Conservation (phyloP, 805 yeast species). For the Kodamaea lidongshanica region DNA sequence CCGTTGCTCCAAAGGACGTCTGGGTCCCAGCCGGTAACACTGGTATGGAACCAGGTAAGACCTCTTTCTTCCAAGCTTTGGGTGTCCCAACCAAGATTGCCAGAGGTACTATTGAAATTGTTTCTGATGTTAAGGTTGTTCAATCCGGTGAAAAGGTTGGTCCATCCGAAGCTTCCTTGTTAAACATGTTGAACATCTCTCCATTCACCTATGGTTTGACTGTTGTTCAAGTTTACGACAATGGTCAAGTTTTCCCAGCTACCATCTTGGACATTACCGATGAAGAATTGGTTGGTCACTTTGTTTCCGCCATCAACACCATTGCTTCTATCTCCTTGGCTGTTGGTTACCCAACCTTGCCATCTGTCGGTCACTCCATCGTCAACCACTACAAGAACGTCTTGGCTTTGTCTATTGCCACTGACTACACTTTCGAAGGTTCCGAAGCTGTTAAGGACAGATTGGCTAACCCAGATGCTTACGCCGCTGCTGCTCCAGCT, state of each 20-base stretch:
- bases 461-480: constrained; percentile 99
- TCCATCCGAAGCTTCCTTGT: constrained; percentile 97
- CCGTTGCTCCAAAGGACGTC: constrained; percentile 96
- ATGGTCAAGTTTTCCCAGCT: constrained; percentile 97
- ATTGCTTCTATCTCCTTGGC: constrained; percentile 97
- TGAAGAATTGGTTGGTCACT: constrained; percentile 90
- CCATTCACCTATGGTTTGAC: constrained; percentile 99
- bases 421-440: constrained; percentile 99
- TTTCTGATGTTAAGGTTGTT: constrained; percentile 93
- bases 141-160: constrained; percentile 85
- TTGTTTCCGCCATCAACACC: constrained; percentile 85
- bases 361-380: constrained; percentile 98
- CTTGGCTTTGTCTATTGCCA: constrained; percentile 94
- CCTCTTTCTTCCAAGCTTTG: constrained; percentile 99
- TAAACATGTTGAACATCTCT: constrained; percentile 99
- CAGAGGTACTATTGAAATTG: constrained; percentile 99
- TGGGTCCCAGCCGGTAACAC: constrained; percentile 99
- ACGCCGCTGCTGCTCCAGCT: constrained; percentile 98
- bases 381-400: constrained; percentile 99
- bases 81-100: constrained; percentile 99
- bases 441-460: constrained; percentile 99
- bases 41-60: constrained; percentile 99
- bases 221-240: constrained; percentile 95
- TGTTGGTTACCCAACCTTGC: constrained; percentile 98
- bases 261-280: constrained; percentile 97